A percentile compares a stretch with the other conserved stretches of the same genome.
Evolutionary conservation across 2,329 filamentous ascomycete species (phyloP).

Genomic region (Trichoderma atroviride): DNA sequence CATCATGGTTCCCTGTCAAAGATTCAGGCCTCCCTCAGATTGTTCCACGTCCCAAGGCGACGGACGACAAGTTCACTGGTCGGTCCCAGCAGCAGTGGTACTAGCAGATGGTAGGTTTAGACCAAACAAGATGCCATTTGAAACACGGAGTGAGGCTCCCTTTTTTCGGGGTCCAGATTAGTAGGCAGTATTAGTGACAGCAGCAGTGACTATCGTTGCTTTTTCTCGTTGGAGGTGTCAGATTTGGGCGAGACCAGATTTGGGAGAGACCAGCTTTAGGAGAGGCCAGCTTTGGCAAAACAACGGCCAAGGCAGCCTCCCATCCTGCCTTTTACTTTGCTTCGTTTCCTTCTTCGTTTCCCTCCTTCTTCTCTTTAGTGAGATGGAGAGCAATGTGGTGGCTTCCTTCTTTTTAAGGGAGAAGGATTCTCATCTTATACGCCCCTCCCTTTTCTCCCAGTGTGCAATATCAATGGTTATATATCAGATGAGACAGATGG

Average conservation of each 20-base stretch:
- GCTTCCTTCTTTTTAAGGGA: background rate
- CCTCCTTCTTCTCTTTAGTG: background rate
- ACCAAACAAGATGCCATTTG: background rate
- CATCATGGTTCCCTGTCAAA: background rate
- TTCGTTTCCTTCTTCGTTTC: background rate
- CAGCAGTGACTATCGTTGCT: no score
- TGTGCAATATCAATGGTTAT: background rate
- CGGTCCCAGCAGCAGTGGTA: background rate
- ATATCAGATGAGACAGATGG: background rate
- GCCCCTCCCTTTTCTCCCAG: background rate
- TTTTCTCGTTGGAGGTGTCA: background rate
- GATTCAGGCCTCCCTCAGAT: background rate
- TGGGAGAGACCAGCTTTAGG: background rate
- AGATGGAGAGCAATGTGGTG: background rate
- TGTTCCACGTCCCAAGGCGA: background rate
- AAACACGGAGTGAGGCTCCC: background rate
- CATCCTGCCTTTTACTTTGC: background rate
- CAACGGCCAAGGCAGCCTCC: background rate
- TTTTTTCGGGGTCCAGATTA: background rate
- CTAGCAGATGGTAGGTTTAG: background rate
- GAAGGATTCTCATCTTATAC: background rate
- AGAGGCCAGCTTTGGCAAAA: background rate
- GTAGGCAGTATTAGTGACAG: background rate
- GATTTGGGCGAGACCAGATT: background rate
- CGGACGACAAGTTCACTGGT: background rate